phyloP scores from a whole-genome alignment of 768 basidiomycete species.

The Boletus fagicola region DNA sequence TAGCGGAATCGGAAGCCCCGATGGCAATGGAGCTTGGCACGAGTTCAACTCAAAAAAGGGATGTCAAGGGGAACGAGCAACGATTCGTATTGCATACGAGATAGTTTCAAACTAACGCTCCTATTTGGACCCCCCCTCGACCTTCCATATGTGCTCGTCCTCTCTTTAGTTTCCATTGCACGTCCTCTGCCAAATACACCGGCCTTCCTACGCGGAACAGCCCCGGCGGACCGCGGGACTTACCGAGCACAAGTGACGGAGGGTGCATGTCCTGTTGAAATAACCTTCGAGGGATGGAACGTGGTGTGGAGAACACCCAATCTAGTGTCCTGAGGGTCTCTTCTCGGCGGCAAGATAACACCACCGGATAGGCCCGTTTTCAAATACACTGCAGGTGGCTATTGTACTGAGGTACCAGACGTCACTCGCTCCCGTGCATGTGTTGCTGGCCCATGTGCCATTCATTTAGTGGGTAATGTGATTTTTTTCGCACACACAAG shows the following conservation, averaged over 20 bases:
- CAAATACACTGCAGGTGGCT: slow-evolving; percentile 13
- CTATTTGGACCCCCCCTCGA: slow-evolving; percentile 7
- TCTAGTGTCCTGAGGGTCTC: slow-evolving; percentile 2
- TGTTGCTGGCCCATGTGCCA: slow-evolving; percentile 21
- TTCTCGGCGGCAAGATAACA: slow-evolving; percentile 22
- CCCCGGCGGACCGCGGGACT: slow-evolving; percentile 16
- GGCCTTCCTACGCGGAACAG: slow-evolving; percentile 18
- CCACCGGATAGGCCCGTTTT: slow-evolving; percentile 19
- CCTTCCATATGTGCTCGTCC: slow-evolving; percentile 20
- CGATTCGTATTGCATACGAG: slow-evolving; percentile 16
- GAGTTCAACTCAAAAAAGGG: slow-evolving; percentile 20
- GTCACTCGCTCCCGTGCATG: slow-evolving; percentile 23
- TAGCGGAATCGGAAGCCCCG: slow-evolving; percentile 31
- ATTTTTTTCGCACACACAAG: not conserved
- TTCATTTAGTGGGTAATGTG: slow-evolving; percentile 16
- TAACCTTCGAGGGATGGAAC: slow-evolving; percentile 33
- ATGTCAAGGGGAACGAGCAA: slow-evolving; percentile 10
- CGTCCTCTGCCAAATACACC: slow-evolving; percentile 9
- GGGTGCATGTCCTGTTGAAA: slow-evolving; percentile 16
- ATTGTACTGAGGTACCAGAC: slow-evolving; percentile 9
- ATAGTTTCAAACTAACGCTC: slow-evolving; percentile 10
- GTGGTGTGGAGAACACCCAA: slow-evolving; percentile 30
- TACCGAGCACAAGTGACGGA: slow-evolving; percentile 17
- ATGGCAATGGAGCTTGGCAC: slow-evolving; percentile 28
- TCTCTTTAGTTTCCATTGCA: slow-evolving; percentile 13